phyloP scores from a whole-genome alignment of 2,329 filamentous ascomycete genomes.

The Xylaria sp. region DNA sequence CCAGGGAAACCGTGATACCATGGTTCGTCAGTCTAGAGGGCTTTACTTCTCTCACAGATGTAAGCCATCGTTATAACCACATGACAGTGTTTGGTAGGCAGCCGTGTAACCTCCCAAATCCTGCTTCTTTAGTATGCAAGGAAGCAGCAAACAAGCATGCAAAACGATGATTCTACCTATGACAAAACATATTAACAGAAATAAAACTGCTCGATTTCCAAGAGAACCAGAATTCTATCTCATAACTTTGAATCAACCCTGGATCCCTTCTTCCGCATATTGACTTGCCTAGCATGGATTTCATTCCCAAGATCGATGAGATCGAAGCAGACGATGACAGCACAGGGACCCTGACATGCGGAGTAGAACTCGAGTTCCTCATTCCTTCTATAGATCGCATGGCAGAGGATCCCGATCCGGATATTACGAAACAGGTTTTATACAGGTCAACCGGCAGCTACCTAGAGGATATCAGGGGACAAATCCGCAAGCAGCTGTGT shows the following conservation, averaged over 20 bases:
- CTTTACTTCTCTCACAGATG: too few relatives aligned
- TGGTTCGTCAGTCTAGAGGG: too few relatives aligned
- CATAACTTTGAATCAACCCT: background rate
- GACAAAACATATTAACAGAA: too few relatives aligned
- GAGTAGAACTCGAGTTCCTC: conserved; percentile 39
- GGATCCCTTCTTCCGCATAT: background rate
- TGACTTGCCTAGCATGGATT: background rate
- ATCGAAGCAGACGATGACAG: conserved; percentile 31
- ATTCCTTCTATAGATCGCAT: conserved; percentile 6
- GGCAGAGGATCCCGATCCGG: conserved; percentile 22
- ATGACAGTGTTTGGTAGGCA: too few relatives aligned
- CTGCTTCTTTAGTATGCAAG: too few relatives aligned
- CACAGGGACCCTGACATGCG: conserved; percentile 32
- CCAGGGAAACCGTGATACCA: too few relatives aligned
- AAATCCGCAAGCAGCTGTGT: conserved; percentile 3
- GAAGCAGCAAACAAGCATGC: too few relatives aligned
- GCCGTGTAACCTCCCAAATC: too few relatives aligned
- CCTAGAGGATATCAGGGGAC: background rate
- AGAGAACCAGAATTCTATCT: background rate
- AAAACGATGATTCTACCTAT: too few relatives aligned
- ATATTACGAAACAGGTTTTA: conserved; percentile 1
- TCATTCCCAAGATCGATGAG: conserved; percentile 24
- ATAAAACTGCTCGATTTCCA: background rate
- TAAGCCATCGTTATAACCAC: too few relatives aligned
- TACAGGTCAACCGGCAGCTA: background rate